These are phyloP conservation scores for Yamadazyma nakazawae DNA, from an alignment of 805 yeast genomes.

Conservation along the genomic window DNA sequence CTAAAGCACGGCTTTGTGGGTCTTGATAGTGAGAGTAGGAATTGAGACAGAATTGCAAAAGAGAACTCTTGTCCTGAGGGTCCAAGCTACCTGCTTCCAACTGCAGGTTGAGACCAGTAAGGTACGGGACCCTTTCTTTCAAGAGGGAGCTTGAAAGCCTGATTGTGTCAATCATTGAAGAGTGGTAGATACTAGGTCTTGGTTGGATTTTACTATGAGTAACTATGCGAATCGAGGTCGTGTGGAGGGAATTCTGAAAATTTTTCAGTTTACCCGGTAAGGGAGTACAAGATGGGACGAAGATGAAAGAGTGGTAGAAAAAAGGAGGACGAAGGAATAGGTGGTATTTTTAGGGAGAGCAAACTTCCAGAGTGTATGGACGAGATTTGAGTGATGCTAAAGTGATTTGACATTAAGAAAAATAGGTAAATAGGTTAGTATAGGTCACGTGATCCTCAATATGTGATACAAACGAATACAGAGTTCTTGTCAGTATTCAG, in stretches of 20 bases:
- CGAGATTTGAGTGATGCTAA: too few relatives aligned
- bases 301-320: too few relatives aligned
- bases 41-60: conserved; percentile 35
- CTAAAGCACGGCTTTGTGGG: conserved; percentile 42
- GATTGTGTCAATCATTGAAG: conserved; percentile 4
- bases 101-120: conserved; percentile 17
- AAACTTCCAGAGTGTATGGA: too few relatives aligned
- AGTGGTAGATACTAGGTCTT: not conserved
- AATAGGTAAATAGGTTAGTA: too few relatives aligned
- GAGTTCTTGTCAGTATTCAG: too few relatives aligned
- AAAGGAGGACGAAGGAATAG: too few relatives aligned
- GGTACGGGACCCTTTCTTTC: conserved; percentile 30
- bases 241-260: conserved; percentile 3
- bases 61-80: conserved; percentile 16
- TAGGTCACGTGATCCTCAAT: too few relatives aligned
- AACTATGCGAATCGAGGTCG: not conserved
- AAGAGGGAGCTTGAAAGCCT: conserved; percentile 29
- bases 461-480: too few relatives aligned
- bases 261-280: conserved; percentile 7
- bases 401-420: too few relatives aligned
- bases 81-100: conserved; percentile 15
- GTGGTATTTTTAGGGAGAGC: not conserved
- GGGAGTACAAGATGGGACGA: too few relatives aligned
- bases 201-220: not conserved
- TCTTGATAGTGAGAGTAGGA: conserved; percentile 54